Conservation (phyloP, 1,284 basidiomycete genomes). For the Ustilago esculenta region DNA sequence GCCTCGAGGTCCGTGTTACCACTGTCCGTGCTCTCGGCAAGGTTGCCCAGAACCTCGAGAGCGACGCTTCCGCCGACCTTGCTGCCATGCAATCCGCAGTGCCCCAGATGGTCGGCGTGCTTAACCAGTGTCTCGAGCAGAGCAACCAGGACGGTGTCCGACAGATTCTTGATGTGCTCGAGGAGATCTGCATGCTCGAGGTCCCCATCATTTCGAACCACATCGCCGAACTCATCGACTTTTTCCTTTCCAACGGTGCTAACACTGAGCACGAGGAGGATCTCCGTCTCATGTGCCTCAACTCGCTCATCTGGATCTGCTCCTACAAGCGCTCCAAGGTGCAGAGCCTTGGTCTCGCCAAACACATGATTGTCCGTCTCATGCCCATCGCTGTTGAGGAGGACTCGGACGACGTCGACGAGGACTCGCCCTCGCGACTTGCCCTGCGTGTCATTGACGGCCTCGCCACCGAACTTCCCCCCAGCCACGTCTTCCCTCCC, state of each 20-base stretch:
- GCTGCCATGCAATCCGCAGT: constrained; percentile 89
- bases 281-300: constrained; percentile 89
- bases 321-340: constrained; percentile 93
- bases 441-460: constrained; percentile 95
- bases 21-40: constrained; percentile 85
- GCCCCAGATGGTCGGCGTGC: constrained; percentile 87
- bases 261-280: constrained; percentile 82
- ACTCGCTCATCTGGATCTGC: constrained; percentile 94
- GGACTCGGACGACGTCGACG: constrained; percentile 83
- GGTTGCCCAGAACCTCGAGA: constrained; percentile 90
- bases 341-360: constrained; percentile 84
- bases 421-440: constrained; percentile 89
- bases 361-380: constrained; percentile 86
- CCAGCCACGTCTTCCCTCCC: constrained; percentile 94
- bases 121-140: constrained; percentile 85
- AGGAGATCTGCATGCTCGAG: constrained; percentile 91
- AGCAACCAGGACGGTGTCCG: constrained; percentile 84
- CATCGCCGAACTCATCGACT: constrained; percentile 86
- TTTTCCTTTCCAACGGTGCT: constrained; percentile 85
- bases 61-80: constrained; percentile 88
- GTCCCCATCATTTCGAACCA: constrained; percentile 89
- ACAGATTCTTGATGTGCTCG: constrained; percentile 92
- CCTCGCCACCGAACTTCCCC: constrained; percentile 91
- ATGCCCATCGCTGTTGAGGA: constrained; percentile 93
- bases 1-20: constrained; percentile 88